These are phyloP conservation scores for Plantago elongata DNA, from an alignment of 257 asterid genomes.

Conservation along the genomic window DNA sequence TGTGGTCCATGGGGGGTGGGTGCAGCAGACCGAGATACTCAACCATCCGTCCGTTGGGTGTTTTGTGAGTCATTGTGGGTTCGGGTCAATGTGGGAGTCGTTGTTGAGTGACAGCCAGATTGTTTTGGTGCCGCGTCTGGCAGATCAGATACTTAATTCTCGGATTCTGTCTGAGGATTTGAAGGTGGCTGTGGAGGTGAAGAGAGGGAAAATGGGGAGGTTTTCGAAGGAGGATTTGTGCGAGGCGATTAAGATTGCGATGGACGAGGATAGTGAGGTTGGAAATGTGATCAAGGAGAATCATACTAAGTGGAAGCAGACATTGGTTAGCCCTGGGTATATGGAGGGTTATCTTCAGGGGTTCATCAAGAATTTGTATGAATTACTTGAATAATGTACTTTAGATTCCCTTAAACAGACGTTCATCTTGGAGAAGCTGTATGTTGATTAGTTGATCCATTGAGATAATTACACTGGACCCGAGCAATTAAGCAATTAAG, in stretches of 20 bases:
- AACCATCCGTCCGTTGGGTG: conserved; percentile 75
- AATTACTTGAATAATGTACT: conserved; percentile 12
- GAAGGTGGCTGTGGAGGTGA: conserved; percentile 79
- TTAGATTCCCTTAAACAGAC: too few relatives aligned
- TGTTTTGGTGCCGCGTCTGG: conserved; percentile 61
- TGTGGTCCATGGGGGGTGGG: conserved; percentile 63
- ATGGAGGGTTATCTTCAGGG: conserved; percentile 43
- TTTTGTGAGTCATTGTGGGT: conserved; percentile 85
- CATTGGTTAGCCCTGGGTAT: conserved; percentile 30
- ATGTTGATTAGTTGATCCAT: too few relatives aligned
- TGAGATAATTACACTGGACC: too few relatives aligned
- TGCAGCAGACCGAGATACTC: conserved; percentile 61
- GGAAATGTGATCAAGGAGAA: conserved; percentile 41
- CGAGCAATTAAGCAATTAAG: too few relatives aligned
- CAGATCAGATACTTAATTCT: conserved; percentile 66
- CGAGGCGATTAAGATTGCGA: conserved; percentile 39
- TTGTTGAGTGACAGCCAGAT: conserved; percentile 57
- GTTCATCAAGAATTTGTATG: conserved; percentile 43
- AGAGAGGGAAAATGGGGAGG: conserved; percentile 58
- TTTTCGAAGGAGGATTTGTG: conserved; percentile 58
- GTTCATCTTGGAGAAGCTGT: too few relatives aligned
- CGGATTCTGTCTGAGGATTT: conserved; percentile 60
- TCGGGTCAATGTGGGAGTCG: conserved; percentile 93
- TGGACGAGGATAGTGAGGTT: conserved; percentile 52
- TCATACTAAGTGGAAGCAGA: conserved; percentile 53